phyloP scores from a whole-genome alignment of 768 basidiomycete species.

The Cyclocybe aegerita region DNA sequence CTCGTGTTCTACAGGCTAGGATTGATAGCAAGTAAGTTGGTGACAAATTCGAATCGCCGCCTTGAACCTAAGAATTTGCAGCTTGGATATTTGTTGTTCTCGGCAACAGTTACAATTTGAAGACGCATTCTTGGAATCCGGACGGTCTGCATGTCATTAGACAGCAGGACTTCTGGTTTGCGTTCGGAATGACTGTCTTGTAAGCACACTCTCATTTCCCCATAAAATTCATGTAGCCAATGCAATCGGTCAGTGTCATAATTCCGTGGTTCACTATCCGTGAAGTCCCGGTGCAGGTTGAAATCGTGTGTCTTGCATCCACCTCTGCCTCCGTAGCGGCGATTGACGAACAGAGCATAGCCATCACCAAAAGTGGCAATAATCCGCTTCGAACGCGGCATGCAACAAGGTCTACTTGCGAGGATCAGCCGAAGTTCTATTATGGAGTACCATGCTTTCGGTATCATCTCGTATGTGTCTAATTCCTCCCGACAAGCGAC shows the following conservation, averaged over 20 bases:
- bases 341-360: slow-evolving; percentile 31
- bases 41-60: neutral
- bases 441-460: slow-evolving; percentile 86
- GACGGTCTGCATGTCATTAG: slow-evolving; percentile 54
- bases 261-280: slow-evolving; percentile 79
- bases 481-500: neutral
- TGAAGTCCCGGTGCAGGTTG: slow-evolving; percentile 73
- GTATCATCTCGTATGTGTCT: slow-evolving; percentile 68
- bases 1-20: slow-evolving; percentile 36
- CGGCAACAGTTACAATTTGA: slow-evolving; percentile 61
- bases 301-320: slow-evolving; percentile 51
- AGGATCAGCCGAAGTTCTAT: slow-evolving; percentile 75
- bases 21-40: slow-evolving; percentile 51
- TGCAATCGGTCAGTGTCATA: slow-evolving; percentile 44
- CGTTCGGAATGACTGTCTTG: slow-evolving; percentile 72
- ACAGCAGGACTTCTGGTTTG: slow-evolving; percentile 83
- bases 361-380: slow-evolving; percentile 82
- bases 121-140: slow-evolving; percentile 59
- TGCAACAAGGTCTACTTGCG: slow-evolving; percentile 82
- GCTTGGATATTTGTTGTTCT: slow-evolving; percentile 73
- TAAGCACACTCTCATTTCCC: slow-evolving; percentile 27
- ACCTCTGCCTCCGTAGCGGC: neutral
- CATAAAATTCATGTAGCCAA: neutral
- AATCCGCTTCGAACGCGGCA: slow-evolving; percentile 78
- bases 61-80: slow-evolving; percentile 14